Conservation (phyloP, 176 grass and related monocot species). For the Carex cristatella region DNA sequence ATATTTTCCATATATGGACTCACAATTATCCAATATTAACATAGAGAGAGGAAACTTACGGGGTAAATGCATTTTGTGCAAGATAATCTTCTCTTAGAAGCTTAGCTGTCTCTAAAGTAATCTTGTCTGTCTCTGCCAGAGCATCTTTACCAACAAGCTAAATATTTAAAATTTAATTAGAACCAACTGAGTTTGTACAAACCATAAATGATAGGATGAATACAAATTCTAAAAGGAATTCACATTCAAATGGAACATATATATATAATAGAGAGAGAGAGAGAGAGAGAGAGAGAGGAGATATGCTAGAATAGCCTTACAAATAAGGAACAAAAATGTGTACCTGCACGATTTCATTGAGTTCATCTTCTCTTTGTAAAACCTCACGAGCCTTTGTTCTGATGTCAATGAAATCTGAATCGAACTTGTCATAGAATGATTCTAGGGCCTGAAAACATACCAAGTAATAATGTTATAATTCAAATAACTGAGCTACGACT, state of each 20-base stretch:
- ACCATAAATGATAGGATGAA: not conserved
- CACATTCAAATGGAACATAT: not conserved
- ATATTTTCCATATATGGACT: not conserved
- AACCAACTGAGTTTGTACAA: not conserved
- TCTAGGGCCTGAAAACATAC: slow-evolving; percentile 52
- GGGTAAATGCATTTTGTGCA: slow-evolving; percentile 86
- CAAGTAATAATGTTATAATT: not conserved
- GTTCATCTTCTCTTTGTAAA: slow-evolving; percentile 81
- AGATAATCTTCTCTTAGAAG: slow-evolving; percentile 86
- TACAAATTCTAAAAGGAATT: not conserved
- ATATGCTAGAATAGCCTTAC: not conserved
- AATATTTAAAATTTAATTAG: slow-evolving; percentile 19
- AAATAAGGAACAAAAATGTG: not conserved
- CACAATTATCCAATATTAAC: not conserved
- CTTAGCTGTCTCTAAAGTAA: slow-evolving; percentile 75
- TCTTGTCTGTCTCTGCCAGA: slow-evolving; percentile 80
- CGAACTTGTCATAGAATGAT: slow-evolving; percentile 62
- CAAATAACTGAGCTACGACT: not conserved
- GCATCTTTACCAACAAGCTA: slow-evolving; percentile 95
- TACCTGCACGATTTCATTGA: slow-evolving; percentile 98
- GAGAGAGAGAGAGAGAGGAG: too few relatives aligned
- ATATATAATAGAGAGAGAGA: too few relatives aligned
- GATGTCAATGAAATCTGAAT: slow-evolving; percentile 84
- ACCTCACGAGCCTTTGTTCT: slow-evolving; percentile 94
- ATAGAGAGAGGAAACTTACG: slow-evolving; percentile 37